phyloP scores from a whole-genome alignment of 108 stramenopile genomes.

The Aurantiochytrium sp. region DNA sequence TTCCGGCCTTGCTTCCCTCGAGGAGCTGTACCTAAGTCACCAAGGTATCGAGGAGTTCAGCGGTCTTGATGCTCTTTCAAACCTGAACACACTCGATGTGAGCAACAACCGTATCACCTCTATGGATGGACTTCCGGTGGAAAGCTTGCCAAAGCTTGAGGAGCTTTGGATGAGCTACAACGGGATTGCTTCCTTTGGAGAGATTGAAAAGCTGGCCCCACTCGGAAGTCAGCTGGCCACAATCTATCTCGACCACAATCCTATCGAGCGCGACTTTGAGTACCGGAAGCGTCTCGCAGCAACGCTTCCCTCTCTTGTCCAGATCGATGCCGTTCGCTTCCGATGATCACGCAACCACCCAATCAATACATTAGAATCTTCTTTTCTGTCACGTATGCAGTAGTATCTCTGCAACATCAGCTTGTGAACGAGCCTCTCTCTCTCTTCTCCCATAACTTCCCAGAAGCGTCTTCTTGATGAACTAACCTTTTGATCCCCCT shows the following conservation, averaged over 20 bases:
- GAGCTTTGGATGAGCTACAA: constrained; percentile 94
- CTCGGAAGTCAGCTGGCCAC: constrained; percentile 50
- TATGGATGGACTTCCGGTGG: constrained; percentile 34
- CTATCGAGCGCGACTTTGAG: constrained; percentile 65
- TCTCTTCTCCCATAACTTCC: too few relatives aligned
- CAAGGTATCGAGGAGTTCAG: constrained; percentile 63
- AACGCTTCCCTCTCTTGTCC: constrained; percentile 31
- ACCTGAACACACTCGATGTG: constrained; percentile 14
- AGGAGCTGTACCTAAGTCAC: constrained; percentile 91
- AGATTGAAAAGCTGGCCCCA: constrained; percentile 7
- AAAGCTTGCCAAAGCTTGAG: constrained; percentile 58
- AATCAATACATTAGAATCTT: too few relatives aligned
- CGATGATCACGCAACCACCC: background rate
- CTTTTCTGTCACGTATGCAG: too few relatives aligned
- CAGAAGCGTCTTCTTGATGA: too few relatives aligned
- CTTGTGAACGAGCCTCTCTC: too few relatives aligned
- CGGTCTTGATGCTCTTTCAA: background rate
- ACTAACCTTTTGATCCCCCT: too few relatives aligned
- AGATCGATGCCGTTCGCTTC: constrained; percentile 33
- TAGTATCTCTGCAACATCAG: too few relatives aligned
- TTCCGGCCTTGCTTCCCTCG: constrained; percentile 51
- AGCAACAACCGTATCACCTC: constrained; percentile 1
- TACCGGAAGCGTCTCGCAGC: constrained; percentile 34
- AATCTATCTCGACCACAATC: constrained; percentile 93
- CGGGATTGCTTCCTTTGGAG: constrained; percentile 52